Percentiles rank a stretch among this genome's conserved stretches.
Conservation (phyloP, 1,284 basidiomycete genomes). For the Puccinia novopanici region DNA sequence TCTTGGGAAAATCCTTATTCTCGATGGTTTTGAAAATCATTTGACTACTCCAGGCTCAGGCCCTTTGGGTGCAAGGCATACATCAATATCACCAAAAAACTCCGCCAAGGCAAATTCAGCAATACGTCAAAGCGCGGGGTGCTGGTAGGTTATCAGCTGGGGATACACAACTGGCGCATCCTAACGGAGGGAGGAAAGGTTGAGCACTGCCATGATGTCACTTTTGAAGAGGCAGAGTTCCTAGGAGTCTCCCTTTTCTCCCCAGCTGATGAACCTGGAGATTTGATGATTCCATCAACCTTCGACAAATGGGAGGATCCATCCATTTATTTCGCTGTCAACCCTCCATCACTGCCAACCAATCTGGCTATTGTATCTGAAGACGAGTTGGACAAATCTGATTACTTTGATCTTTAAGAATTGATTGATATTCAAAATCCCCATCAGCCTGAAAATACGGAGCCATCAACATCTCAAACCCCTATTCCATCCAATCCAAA, state of each 20-base stretch:
- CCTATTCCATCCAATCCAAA: neutral
- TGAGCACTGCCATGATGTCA: neutral
- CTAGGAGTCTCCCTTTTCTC: neutral
- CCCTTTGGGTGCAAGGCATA: constrained; percentile 11
- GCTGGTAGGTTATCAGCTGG: too few relatives aligned
- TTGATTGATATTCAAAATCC: too few relatives aligned
- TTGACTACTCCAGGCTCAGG: neutral
- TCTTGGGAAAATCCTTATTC: neutral
- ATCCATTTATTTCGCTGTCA: too few relatives aligned
- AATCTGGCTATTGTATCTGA: too few relatives aligned
- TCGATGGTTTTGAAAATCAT: neutral
- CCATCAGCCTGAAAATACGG: too few relatives aligned
- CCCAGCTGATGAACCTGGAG: neutral
- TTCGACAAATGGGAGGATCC: neutral
- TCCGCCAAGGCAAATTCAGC: neutral
- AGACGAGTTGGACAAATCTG: too few relatives aligned
- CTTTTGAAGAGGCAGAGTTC: neutral
- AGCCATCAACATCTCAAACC: too few relatives aligned
- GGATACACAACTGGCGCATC: constrained; percentile 40
- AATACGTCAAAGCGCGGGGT: neutral
- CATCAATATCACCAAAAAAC: neutral
- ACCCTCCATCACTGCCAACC: too few relatives aligned
- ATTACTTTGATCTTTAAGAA: too few relatives aligned
- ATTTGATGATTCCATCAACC: neutral
- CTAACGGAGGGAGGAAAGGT: neutral